These are phyloP conservation scores for Hypericum perforatum DNA, from an alignment of 345 rosid species.

Conservation along the genomic window DNA sequence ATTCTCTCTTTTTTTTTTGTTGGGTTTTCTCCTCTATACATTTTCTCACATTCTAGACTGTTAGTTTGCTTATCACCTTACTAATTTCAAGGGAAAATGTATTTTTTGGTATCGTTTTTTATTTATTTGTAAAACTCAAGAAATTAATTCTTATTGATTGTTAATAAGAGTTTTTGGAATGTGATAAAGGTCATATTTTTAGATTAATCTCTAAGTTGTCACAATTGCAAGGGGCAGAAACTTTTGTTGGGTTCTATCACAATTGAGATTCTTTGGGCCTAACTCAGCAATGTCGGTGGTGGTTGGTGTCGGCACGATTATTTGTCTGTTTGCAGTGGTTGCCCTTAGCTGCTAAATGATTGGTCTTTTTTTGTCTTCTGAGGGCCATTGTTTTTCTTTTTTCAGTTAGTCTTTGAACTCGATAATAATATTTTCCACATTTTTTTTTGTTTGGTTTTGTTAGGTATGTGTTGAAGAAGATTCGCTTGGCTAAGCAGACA, in stretches of 20 bases:
- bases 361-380: not conserved
- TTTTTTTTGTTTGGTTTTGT: slow-evolving; percentile 11
- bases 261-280: slow-evolving; percentile 7
- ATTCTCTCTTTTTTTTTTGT: not conserved
- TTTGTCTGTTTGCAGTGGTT: slow-evolving; percentile 21
- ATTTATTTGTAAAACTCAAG: too few relatives aligned
- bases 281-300: slow-evolving; percentile 4
- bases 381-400: too few relatives aligned
- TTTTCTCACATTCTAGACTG: not conserved
- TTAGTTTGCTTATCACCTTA: too few relatives aligned
- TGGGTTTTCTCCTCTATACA: too few relatives aligned
- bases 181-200: not conserved
- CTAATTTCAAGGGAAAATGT: too few relatives aligned
- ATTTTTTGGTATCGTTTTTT: too few relatives aligned
- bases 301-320: slow-evolving; percentile 22
- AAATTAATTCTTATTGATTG: too few relatives aligned
- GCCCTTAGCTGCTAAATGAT: slow-evolving; percentile 9
- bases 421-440: not conserved
- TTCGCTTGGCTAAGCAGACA: slow-evolving; percentile 78
- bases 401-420: too few relatives aligned
- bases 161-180: too few relatives aligned
- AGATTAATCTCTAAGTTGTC: too few relatives aligned
- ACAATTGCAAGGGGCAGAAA: too few relatives aligned
- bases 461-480: slow-evolving; percentile 93
- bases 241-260: not conserved